These are phyloP conservation scores for Cercophora newfieldiana DNA, from an alignment of 495 filamentous ascomycete species.

Conservation along the genomic window DNA sequence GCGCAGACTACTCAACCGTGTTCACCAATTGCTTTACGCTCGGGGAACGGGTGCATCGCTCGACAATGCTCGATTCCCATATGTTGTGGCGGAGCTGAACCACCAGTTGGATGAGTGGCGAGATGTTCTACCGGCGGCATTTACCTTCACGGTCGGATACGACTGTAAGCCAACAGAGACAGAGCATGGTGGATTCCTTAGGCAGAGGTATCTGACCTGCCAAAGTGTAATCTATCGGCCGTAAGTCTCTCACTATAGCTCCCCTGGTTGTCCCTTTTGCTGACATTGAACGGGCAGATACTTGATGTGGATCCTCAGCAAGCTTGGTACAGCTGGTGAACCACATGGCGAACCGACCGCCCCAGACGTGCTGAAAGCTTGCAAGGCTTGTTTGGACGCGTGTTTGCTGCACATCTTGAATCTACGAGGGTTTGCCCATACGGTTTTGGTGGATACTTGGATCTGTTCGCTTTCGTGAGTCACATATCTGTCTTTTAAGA, in stretches of 20 bases:
- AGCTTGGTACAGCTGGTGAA: not conserved
- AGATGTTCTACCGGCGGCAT: conserved; percentile 39
- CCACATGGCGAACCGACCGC: conserved; percentile 7
- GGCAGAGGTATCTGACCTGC: conserved; percentile 49
- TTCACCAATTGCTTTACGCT: conserved; percentile 30
- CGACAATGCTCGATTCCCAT: conserved; percentile 41
- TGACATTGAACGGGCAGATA: conserved; percentile 18
- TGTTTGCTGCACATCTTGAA: conserved; percentile 46
- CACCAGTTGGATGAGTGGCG: conserved; percentile 49
- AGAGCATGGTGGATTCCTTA: conserved; percentile 42
- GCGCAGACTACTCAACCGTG: conserved; percentile 28
- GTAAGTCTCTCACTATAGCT: conserved; percentile 23
- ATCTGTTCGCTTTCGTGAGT: conserved; percentile 51
- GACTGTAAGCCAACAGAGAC: conserved; percentile 25
- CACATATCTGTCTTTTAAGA: not conserved
- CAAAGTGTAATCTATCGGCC: conserved; percentile 50
- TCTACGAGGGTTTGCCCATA: conserved; percentile 41
- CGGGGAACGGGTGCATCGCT: conserved; percentile 30
- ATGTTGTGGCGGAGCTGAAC: conserved; percentile 43
- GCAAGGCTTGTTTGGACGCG: conserved; percentile 41
- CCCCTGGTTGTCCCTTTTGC: not conserved
- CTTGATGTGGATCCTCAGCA: conserved; percentile 43
- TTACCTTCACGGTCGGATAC: conserved; percentile 37
- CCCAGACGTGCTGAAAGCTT: conserved; percentile 34
- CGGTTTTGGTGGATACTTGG: conserved; percentile 50